Percentiles rank a stretch among this genome's conserved stretches.
Conservation (phyloP, 805 yeast species). For the Brettanomyces naardenensis region DNA sequence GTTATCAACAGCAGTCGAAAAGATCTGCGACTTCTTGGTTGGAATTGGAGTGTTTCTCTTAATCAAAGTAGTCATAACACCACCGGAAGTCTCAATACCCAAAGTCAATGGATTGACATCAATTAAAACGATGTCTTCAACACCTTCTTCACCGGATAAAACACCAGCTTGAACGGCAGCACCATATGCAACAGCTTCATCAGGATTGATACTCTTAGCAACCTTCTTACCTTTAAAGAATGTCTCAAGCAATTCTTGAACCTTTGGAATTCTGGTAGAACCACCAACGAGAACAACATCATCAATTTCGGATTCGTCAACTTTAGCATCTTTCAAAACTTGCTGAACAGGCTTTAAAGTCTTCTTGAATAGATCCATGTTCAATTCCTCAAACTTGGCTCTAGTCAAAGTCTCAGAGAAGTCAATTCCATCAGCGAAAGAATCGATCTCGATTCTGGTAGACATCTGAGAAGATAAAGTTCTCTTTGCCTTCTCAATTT, state of each 20-base stretch:
- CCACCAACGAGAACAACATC: slow-evolving; percentile 98
- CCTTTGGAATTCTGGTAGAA: slow-evolving; percentile 98
- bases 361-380: slow-evolving; percentile 86
- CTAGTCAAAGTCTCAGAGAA: slow-evolving; percentile 92
- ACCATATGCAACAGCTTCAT: slow-evolving; percentile 99
- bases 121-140: slow-evolving; percentile 78
- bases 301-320: slow-evolving; percentile 78
- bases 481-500: slow-evolving; percentile 97
- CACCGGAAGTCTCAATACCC: slow-evolving; percentile 97
- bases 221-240: slow-evolving; percentile 93
- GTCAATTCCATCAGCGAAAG: slow-evolving; percentile 90
- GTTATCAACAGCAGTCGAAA: slow-evolving; percentile 94
- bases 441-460: slow-evolving; percentile 92
- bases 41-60: slow-evolving; percentile 95
- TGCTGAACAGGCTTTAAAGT: slow-evolving; percentile 95
- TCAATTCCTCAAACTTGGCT: slow-evolving; percentile 96
- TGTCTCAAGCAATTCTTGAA: slow-evolving; percentile 85
- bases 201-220: slow-evolving; percentile 96
- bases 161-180: slow-evolving; percentile 99
- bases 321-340: slow-evolving; percentile 88
- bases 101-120: slow-evolving; percentile 92
- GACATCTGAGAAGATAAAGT: slow-evolving; percentile 92
- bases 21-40: slow-evolving; percentile 89
- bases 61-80: slow-evolving; percentile 93
- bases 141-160: slow-evolving; percentile 91